Conservation (phyloP, 2,329 filamentous ascomycete genomes). For the Hypoxylon sp. region DNA sequence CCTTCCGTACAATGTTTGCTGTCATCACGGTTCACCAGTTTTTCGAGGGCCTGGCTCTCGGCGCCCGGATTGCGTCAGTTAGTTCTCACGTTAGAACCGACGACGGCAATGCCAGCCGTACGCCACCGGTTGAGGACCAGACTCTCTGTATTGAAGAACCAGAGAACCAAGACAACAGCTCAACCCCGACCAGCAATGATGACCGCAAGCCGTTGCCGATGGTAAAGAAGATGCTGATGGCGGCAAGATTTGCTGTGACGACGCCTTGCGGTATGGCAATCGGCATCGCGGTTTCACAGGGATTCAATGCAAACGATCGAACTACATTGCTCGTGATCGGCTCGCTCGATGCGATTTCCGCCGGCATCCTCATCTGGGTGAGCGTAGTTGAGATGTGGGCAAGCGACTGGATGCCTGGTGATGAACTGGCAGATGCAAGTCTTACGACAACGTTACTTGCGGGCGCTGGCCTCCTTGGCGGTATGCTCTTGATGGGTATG, state of each 20-base stretch:
- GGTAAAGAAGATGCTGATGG: conserved; percentile 73
- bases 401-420: conserved; percentile 77
- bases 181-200: not conserved
- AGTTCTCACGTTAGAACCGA: conserved; percentile 49
- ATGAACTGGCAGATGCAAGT: conserved; percentile 69
- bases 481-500: conserved; percentile 78
- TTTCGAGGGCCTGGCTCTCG: conserved; percentile 83
- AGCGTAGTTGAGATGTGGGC: conserved; percentile 86
- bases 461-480: conserved; percentile 69
- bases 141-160: not conserved
- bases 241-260: conserved; percentile 75
- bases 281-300: conserved; percentile 77
- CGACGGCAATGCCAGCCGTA: not conserved
- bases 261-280: conserved; percentile 83
- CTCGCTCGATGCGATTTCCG: conserved; percentile 79
- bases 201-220: conserved; percentile 53
- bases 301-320: conserved; percentile 81
- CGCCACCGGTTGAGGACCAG: conserved; percentile 4
- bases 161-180: not conserved
- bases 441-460: conserved; percentile 65
- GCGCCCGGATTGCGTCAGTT: conserved; percentile 77
- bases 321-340: conserved; percentile 79
- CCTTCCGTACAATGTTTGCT: conserved; percentile 70
- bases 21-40: conserved; percentile 85
- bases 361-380: conserved; percentile 85